Evolutionary conservation across 495 filamentous ascomycete species (phyloP).

Genomic region (Tirmania nivea): DNA sequence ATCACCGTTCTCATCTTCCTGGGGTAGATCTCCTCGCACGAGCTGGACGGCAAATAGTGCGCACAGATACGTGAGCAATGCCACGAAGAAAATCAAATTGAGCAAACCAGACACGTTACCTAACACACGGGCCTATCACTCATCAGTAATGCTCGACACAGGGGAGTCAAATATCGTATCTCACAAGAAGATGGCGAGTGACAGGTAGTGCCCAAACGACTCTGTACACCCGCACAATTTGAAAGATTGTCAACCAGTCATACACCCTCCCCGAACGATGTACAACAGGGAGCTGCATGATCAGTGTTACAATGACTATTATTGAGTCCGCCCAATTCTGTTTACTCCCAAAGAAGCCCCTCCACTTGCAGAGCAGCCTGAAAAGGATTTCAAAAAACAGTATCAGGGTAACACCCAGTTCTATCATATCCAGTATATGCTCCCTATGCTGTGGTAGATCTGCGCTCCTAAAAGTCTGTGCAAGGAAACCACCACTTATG

Average conservation of each 20-base stretch:
- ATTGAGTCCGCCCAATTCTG: conserved; percentile 61
- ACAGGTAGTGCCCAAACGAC: conserved; percentile 76
- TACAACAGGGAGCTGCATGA: conserved; percentile 74
- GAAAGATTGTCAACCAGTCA: conserved; percentile 78
- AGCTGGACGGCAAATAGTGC: conserved; percentile 87
- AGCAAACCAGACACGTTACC: conserved; percentile 80
- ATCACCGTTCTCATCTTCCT: conserved; percentile 31
- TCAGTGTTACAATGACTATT: conserved; percentile 54
- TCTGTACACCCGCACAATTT: conserved; percentile 79
- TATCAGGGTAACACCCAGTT: conserved; percentile 56
- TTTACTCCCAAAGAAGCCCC: conserved; percentile 45
- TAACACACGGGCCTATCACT: conserved; percentile 38
- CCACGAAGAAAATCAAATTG: conserved; percentile 90
- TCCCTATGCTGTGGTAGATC: conserved; percentile 38
- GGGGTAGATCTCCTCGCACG: conserved; percentile 65
- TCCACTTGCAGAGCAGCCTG: conserved; percentile 58
- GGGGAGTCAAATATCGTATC: conserved; percentile 2
- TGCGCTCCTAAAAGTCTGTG: conserved; percentile 54
- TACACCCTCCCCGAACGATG: conserved; percentile 55
- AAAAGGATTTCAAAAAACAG: conserved; percentile 65
- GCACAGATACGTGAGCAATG: conserved; percentile 80
- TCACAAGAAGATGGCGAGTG: conserved; percentile 58
- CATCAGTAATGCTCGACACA: conserved; percentile 1
- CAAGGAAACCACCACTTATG: conserved; percentile 54
- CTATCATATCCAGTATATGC: conserved; percentile 36